Evolutionary conservation across 169 alveolate species (phyloP), one percentile per base, ranked within the genome.

Genomic region (Plasmodium yoelii): DNA sequence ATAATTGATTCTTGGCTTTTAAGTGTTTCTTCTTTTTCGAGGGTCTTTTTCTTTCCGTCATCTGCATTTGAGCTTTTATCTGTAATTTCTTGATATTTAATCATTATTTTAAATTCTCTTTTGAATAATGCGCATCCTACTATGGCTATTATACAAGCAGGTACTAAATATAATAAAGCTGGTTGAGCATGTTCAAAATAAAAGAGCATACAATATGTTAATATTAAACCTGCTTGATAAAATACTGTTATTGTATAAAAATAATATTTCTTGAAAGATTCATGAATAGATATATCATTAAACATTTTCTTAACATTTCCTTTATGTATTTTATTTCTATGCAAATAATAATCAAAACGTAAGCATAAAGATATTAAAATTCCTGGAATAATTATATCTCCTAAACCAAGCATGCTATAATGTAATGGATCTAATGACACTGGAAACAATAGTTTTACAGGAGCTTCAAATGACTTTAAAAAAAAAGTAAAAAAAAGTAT

Each of bases 371-470:
- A 95, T 63, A 97, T 95, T 72, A 96, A 96, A 15, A 97, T 93
- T n/a, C 99, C 99, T 18, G 99, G 99, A 34, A 97, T 94, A 13
- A 97, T 97, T 65, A 97, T 97, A 84, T 97, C 99, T 18, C 99
- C 99, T 26, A 97, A 94, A 1, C 99, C 99, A 12, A 97, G 92
- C 93, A 97, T 96, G 57, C 97, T 94, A 69, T 92, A 92, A 87
- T 93, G 90, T 93, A 94, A 67, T 73, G 94, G 93, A 87, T 91
- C 89, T 57, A 53, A 61, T 5, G 95, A 88, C 57, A 93, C 94
- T 8, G 98, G 98, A 77, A 97, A 96, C 60, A 95, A 68, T 34
- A 97, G 92, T 88, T 97, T 97, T 19, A 97, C 96, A 13, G 99
- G 99, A 6, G 97, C 99, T 90, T 97, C 97, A 64, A 89, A 92